phyloP scores from a whole-genome alignment of 768 basidiomycete genomes.

The Cystofilobasidium bisporidii region DNA sequence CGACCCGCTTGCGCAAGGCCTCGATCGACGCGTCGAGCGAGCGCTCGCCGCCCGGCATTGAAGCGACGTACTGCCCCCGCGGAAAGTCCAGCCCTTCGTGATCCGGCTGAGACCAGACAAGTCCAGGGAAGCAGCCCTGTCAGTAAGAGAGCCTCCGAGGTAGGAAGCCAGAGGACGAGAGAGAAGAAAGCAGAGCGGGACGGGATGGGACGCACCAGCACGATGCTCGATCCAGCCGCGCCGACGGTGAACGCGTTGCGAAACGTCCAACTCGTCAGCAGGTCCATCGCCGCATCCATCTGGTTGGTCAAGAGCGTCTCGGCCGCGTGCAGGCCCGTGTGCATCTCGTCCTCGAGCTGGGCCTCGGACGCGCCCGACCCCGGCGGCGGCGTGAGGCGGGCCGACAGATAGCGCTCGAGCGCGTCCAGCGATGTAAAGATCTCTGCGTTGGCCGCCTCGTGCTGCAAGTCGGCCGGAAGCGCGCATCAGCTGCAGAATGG shows the following conservation, averaged over 20 bases:
- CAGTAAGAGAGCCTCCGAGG: background rate
- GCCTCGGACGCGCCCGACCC: slow-evolving; percentile 6
- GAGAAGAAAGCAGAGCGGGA: too few species aligned
- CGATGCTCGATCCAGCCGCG: slow-evolving; percentile 13
- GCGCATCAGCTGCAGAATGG: background rate
- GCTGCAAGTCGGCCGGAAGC: slow-evolving; percentile 6
- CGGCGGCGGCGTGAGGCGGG: slow-evolving; percentile 3
- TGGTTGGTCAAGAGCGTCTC: slow-evolving; percentile 23
- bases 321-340: slow-evolving; percentile 22
- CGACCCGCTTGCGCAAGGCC: slow-evolving; percentile 17
- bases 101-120: slow-evolving; percentile 11
- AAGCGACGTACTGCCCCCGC: slow-evolving; percentile 22
- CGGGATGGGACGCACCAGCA: slow-evolving; percentile 14
- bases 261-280: slow-evolving; percentile 21
- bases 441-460: slow-evolving; percentile 27
- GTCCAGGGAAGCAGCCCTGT: background rate
- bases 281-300: slow-evolving; percentile 24
- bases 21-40: slow-evolving; percentile 17
- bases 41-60: slow-evolving; percentile 17
- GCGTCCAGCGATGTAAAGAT: slow-evolving; percentile 23
- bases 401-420: slow-evolving; percentile 18
- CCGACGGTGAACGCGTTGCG: slow-evolving; percentile 26
- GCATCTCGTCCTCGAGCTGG: slow-evolving; percentile 21
- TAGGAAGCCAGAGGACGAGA: background rate
- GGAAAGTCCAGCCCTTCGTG: slow-evolving; percentile 23